A percentile compares a stretch with the other conserved stretches of the same genome.
Evolutionary conservation across 352 stramenopile genomes (phyloP).

Genomic region (Phytophthora cactorum): DNA sequence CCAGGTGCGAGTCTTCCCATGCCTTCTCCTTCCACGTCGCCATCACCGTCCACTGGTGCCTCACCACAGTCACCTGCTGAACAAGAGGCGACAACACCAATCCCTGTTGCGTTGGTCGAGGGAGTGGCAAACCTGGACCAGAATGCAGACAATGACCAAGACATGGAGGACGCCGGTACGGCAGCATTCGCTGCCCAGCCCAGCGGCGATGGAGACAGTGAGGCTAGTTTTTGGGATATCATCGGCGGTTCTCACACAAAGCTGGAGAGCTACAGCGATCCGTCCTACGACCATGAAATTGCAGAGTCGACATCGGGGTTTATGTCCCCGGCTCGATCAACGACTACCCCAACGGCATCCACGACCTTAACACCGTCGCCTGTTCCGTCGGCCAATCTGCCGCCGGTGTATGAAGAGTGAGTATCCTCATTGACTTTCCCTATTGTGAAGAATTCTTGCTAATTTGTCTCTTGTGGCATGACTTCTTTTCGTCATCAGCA

Average conservation of each 20-base stretch:
- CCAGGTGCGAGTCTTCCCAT: conserved; percentile 56
- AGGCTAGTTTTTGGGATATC: conserved; percentile 53
- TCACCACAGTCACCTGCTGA: conserved; percentile 31
- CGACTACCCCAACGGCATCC: conserved; percentile 6
- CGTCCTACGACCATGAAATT: conserved; percentile 48
- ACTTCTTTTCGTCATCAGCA: not conserved
- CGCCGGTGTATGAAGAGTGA: conserved; percentile 41
- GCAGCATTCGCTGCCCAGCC: conserved; percentile 3
- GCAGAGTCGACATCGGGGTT: conserved; percentile 32
- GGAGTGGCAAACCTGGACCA: conserved; percentile 37
- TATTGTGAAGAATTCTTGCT: not conserved
- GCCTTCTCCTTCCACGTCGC: conserved; percentile 61
- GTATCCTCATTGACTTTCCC: not conserved
- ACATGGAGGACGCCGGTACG: not conserved
- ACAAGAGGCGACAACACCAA: conserved; percentile 52
- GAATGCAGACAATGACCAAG: conserved; percentile 24
- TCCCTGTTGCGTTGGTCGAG: conserved; percentile 30
- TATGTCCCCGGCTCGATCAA: conserved; percentile 18
- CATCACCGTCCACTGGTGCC: conserved; percentile 10
- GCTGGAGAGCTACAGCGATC: conserved; percentile 36
- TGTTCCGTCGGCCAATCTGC: conserved; percentile 27
- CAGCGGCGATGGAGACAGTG: conserved; percentile 55
- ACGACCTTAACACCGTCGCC: conserved; percentile 22
- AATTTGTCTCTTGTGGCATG: too few species aligned
- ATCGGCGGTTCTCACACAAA: conserved; percentile 43